Conservation (phyloP, 2,329 filamentous ascomycete species). For the Talaromyces sp. region DNA sequence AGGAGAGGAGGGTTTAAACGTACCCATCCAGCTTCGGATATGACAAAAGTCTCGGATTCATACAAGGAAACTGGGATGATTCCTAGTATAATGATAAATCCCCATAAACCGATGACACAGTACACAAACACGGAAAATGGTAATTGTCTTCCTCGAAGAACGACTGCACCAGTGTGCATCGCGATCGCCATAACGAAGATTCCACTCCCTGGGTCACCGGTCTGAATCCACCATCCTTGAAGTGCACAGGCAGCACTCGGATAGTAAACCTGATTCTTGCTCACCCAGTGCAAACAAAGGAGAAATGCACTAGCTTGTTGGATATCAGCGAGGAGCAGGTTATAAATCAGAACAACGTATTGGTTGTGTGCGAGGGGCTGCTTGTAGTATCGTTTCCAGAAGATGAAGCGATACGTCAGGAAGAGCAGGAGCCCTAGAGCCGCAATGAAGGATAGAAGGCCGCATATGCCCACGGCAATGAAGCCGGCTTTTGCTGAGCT, state of each 20-base stretch:
- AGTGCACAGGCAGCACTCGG: constrained; percentile 47
- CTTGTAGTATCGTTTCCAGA: constrained; percentile 48
- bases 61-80: constrained; percentile 46
- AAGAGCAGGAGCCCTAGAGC: constrained; percentile 33
- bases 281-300: constrained; percentile 47
- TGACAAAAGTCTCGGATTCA: constrained; percentile 43
- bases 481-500: not conserved
- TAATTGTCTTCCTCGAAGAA: constrained; percentile 48
- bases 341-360: constrained; percentile 52
- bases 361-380: constrained; percentile 54
- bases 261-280: constrained; percentile 42
- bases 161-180: constrained; percentile 51
- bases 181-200: constrained; percentile 54
- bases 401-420: constrained; percentile 50
- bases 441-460: not conserved
- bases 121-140: constrained; percentile 2
- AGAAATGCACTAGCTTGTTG: constrained; percentile 50
- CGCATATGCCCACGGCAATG: not conserved
- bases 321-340: constrained; percentile 50
- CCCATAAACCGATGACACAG: not conserved
- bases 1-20: constrained; percentile 21
- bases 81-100: constrained; percentile 36
- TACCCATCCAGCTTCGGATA: constrained; percentile 51
- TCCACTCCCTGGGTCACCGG: constrained; percentile 52
- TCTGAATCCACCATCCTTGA: constrained; percentile 52